Base-by-base conservation (phyloP, 768 basidiomycete species). In the Podaxis pistillaris region DNA sequence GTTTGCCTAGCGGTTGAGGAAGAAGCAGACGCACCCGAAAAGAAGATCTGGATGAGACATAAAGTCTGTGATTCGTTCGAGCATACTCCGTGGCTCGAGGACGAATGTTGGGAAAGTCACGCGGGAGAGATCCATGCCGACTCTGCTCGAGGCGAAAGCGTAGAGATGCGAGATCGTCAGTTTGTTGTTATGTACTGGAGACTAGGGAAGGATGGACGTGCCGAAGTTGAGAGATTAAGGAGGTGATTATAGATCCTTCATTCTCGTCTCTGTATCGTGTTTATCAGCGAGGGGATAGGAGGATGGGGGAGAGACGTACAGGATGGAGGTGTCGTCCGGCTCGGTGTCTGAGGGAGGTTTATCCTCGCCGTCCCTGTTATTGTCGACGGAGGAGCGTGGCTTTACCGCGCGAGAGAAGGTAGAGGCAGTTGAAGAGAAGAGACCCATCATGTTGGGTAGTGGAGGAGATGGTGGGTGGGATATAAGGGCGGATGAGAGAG, bases 31-130 rank as follows among this genome's bases (percentile, higher is more conserved):
- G 75, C 75, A 87, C 94, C 93, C 93, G 77, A 96, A 96, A 69
- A 98, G 86, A 72, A 98, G 88, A 78, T 99, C 96, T 33, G 97
- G 95, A 76, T 98, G 97, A 61, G 94, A 90, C 90, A 98, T 96
- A 77, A 99, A 99, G 79, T 99, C 96, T 37, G 97, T 98, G 69
- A 99, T 96, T 67, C 97, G 88, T 79, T 99, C 97, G 53, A 98
- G 86, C 91, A 98, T 94, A 69, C 93, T 94, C 71, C 97, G 81
- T 4, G 97, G 97, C 77, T 99, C 96, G 62, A 99, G 86, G 0
- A 99, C 96, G 70, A 98, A 99, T 0, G 89, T 91, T 41, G 93
- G 94, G 74, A 94, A 91, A 15, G 94, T 94, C 64, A 98, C 94
- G 76, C 94, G 90, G 66, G 87, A 89, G 63, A 98, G 87, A 76